Base-by-base conservation (phyloP, 208 protist species). In the Leishmania arabica region DNA sequence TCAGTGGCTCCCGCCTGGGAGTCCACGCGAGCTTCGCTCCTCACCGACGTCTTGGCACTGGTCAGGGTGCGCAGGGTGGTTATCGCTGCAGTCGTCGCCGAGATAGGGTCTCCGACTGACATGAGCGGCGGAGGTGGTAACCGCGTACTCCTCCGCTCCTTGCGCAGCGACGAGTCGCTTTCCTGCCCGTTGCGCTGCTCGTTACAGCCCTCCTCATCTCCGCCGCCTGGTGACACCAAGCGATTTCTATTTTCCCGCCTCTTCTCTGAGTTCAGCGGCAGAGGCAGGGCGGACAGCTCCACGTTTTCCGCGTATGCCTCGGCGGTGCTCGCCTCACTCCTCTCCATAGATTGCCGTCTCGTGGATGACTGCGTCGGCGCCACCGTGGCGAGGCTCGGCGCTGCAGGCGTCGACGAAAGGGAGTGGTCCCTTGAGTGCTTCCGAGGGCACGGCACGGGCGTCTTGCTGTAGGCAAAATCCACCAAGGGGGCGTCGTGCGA, bases 401-500 rank as follows among this genome's bases (percentile, higher is more conserved):
- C 58, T 2, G 70, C 76, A 34, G 70, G 78, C 1, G 73, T 77
- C 13, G 78, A 80, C 11, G 78, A 78, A 37, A 51, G 27, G 5
- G 78, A 75, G 31, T 15, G 76, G 47, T 56, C 60, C 40, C 47
- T 60, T 9, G 45, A 34, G 19, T 42, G 37, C 27, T 71, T 31
- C 27, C n/a, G 5, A n/a, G 76, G 34, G 24, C 11, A 53, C 6
- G 76, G 49, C 8, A 24, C 21, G 19, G 45, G 21, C 7, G 17
- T 45, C 62, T 37, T 65, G n/a, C 34, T 2, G 40, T 56, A 64
- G 5, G 8, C 47, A 40, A 51, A 7, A 56, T 83, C 51, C 5
- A 80, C 27, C 19, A 84, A 15, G 3, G 84, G 81, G 58, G 80
- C 70, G 47, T 83, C 81, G 80, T 77, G 64, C 71, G 81, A 74